A percentile compares a stretch with the other conserved stretches of the same genome.
Conservation (phyloP, 495 filamentous ascomycete genomes). For the Parachaetomium inaequale region DNA sequence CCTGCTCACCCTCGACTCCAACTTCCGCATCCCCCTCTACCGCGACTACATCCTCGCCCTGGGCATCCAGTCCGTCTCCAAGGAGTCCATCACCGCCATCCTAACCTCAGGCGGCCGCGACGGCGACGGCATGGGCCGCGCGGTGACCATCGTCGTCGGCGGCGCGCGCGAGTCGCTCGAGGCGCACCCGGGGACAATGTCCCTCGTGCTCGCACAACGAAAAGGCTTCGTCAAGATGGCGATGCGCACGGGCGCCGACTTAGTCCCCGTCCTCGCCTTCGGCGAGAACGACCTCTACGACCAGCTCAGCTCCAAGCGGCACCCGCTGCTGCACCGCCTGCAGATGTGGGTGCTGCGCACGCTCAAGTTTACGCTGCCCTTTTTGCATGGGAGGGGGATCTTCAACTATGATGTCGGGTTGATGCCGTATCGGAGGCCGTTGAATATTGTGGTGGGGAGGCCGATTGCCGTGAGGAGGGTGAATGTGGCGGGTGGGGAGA, state of each 20-base stretch:
- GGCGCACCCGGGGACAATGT: constrained; percentile 68
- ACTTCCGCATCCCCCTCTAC: constrained; percentile 92
- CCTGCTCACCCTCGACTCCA: constrained; percentile 84
- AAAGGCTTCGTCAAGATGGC: constrained; percentile 95
- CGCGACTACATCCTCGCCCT: constrained; percentile 84
- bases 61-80: constrained; percentile 83
- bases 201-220: constrained; percentile 72
- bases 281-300: constrained; percentile 97
- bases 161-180: constrained; percentile 90
- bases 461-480: constrained; percentile 63
- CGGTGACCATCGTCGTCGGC: constrained; percentile 93
- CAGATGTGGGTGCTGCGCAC: constrained; percentile 79
- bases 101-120: constrained; percentile 73
- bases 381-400: constrained; percentile 85
- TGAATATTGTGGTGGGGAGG: constrained; percentile 84
- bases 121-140: constrained; percentile 86
- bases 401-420: constrained; percentile 97
- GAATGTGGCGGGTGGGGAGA: constrained; percentile 27
- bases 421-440: constrained; percentile 82
- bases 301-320: constrained; percentile 65
- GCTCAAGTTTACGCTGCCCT: constrained; percentile 88
- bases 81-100: constrained; percentile 84
- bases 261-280: constrained; percentile 88
- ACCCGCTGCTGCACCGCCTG: constrained; percentile 68
- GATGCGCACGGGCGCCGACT: constrained; percentile 80